Percentiles rank a stretch among this genome's conserved stretches.
These are phyloP conservation scores for Emericellopsis cladophorae DNA, from an alignment of 2,329 filamentous ascomycete species.

Conservation along the genomic window DNA sequence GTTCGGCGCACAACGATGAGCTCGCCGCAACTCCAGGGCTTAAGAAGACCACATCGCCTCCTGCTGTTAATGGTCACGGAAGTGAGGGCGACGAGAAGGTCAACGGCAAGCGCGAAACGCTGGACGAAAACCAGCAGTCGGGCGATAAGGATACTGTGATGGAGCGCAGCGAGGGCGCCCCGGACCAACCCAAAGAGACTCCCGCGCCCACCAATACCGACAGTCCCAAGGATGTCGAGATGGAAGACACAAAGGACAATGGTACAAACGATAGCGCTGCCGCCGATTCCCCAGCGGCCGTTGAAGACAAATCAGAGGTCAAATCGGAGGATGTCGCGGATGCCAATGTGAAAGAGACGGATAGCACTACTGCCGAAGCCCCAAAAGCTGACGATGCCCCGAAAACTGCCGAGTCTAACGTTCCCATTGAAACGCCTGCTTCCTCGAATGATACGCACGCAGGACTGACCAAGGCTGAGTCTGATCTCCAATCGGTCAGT, in stretches of 20 bases:
- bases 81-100: too few species aligned
- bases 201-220: background rate
- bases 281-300: background rate
- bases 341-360: background rate
- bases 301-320: constrained; percentile 2
- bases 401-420: constrained; percentile 6
- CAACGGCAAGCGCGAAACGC: background rate
- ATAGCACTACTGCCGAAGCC: background rate
- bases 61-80: too few species aligned
- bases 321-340: background rate
- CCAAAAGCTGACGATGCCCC: constrained; percentile 5
- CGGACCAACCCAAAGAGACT: background rate
- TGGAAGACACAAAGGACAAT: background rate
- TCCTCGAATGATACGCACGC: constrained; percentile 2
- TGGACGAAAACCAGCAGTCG: too few species aligned
- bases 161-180: background rate
- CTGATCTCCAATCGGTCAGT: constrained; percentile 20
- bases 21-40: too few species aligned
- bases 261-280: background rate
- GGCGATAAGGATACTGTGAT: too few species aligned
- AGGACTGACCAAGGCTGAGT: constrained; percentile 16
- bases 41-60: too few species aligned
- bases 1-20: too few species aligned
- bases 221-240: constrained; percentile 2
- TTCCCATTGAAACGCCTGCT: background rate